Percentiles rank a stretch among this genome's conserved stretches.
These are phyloP conservation scores for Magnaporthiopsis rhizophila DNA, from an alignment of 2,329 filamentous ascomycete species.

Conservation along the genomic window DNA sequence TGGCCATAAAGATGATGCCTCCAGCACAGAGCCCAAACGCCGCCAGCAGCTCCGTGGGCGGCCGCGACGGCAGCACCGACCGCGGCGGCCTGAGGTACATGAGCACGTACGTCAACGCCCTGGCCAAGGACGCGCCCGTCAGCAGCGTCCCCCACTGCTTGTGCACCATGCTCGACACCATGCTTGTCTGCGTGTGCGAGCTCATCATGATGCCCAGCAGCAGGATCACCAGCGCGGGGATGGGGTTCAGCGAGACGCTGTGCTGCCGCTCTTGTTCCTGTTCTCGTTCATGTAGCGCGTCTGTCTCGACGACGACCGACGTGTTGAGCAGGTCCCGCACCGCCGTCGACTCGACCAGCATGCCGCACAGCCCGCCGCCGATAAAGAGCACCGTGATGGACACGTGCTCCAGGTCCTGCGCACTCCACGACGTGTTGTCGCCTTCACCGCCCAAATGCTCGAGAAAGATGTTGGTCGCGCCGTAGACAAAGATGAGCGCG, in stretches of 20 bases:
- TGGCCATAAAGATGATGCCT: constrained; percentile 87
- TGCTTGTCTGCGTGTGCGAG: constrained; percentile 75
- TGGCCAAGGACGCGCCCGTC: constrained; percentile 69
- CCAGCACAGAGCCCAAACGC: constrained; percentile 83
- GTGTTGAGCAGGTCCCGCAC: constrained; percentile 61
- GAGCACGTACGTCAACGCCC: constrained; percentile 71
- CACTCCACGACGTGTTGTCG: constrained; percentile 47
- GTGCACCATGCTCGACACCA: constrained; percentile 87
- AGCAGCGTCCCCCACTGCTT: constrained; percentile 88
- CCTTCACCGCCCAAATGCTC: constrained; percentile 67
- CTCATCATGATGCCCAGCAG: constrained; percentile 92
- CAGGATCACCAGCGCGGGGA: constrained; percentile 80
- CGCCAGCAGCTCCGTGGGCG: constrained; percentile 81
- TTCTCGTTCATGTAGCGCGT: constrained; percentile 11
- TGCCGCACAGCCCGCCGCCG: constrained; percentile 78
- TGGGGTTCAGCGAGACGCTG: constrained; percentile 72
- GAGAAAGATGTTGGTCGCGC: constrained; percentile 81
- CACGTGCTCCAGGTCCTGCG: constrained; percentile 81
- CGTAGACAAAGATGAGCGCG: constrained; percentile 83
- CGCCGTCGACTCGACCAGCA: constrained; percentile 71
- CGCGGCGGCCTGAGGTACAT: constrained; percentile 73
- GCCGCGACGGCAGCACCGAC: constrained; percentile 72
- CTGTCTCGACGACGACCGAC: constrained; percentile 32
- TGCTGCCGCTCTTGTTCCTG: constrained; percentile 51
- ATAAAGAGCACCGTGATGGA: constrained; percentile 93